Percentiles rank a stretch among this genome's conserved stretches.
Conservation (phyloP, 257 asterid genomes). For the Lithospermum erythrorhizon region DNA sequence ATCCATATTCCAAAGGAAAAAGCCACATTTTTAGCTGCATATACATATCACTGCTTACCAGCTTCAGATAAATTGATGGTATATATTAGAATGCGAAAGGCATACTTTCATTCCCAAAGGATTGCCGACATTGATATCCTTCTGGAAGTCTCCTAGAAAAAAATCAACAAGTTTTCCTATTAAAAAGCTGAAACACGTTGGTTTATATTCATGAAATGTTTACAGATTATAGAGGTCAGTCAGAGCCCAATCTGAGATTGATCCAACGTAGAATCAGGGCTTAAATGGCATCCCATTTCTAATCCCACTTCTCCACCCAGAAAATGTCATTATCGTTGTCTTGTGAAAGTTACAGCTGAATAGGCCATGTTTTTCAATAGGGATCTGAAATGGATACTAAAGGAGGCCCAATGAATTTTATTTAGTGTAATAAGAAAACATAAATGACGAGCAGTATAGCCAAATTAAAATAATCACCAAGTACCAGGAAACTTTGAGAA, state of each 20-base stretch:
- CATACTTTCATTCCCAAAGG: conserved; percentile 60
- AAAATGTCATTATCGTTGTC: conserved; percentile 30
- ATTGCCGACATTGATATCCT: conserved; percentile 53
- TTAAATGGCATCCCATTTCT: conserved; percentile 28
- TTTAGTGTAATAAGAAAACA: background rate
- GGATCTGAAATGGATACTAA: conserved; percentile 24
- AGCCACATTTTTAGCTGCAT: background rate
- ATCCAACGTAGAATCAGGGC: conserved; percentile 17
- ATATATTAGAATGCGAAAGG: background rate
- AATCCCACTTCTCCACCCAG: conserved; percentile 19
- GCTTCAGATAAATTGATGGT: no score
- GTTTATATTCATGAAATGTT: conserved; percentile 30
- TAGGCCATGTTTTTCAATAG: conserved; percentile 42
- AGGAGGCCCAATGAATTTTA: conserved; percentile 10
- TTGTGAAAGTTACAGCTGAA: conserved; percentile 22
- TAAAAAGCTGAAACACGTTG: no score
- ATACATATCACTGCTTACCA: no score
- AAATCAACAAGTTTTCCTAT: conserved; percentile 56
- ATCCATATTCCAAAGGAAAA: conserved; percentile 1
- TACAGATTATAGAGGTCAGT: conserved; percentile 35
- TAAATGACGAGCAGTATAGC: background rate
- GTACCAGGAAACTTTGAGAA: background rate
- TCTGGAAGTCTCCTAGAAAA: conserved; percentile 58
- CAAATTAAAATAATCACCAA: background rate
- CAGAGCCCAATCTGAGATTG: conserved; percentile 29